phyloP scores from a whole-genome alignment of 176 grass and related monocot genomes.

The Elymus sibiricus region DNA sequence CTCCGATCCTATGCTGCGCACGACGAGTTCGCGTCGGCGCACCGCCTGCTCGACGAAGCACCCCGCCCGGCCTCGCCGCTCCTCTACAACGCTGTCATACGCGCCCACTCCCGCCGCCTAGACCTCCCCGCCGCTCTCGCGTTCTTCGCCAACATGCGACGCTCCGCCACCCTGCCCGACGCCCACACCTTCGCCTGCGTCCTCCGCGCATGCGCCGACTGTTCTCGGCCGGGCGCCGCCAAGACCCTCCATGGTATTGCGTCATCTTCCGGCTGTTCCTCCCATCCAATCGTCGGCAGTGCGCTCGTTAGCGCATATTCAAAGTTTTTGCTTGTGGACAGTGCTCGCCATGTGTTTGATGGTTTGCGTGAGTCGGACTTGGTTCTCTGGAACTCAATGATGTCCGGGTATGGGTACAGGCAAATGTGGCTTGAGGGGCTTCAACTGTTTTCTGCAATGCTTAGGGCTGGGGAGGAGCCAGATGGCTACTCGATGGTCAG shows the following conservation, averaged over 20 bases:
- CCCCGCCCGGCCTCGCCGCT: slow-evolving; percentile 24
- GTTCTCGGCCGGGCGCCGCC: slow-evolving; percentile 4
- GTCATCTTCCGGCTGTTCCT: neutral
- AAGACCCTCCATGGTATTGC: slow-evolving; percentile 29
- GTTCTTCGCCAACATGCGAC: slow-evolving; percentile 44
- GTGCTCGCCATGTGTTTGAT: slow-evolving; percentile 42
- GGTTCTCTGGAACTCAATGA: slow-evolving; percentile 63
- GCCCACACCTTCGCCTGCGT: slow-evolving; percentile 63
- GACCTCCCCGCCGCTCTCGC: slow-evolving; percentile 29
- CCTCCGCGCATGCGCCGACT: slow-evolving; percentile 53
- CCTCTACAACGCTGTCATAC: slow-evolving; percentile 63
- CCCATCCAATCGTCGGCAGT: slow-evolving; percentile 34
- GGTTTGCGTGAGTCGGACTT: slow-evolving; percentile 33
- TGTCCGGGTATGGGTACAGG: slow-evolving; percentile 48
- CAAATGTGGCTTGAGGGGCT: slow-evolving; percentile 52
- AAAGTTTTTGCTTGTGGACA: slow-evolving; percentile 31
- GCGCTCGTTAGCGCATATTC: slow-evolving; percentile 49
- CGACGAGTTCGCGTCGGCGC: slow-evolving; percentile 36
- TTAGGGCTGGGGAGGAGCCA: slow-evolving; percentile 15
- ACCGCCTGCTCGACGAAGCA: slow-evolving; percentile 44
- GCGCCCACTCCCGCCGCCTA: slow-evolving; percentile 41
- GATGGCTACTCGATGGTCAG: slow-evolving; percentile 63
- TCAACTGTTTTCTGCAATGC: slow-evolving; percentile 39
- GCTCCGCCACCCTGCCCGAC: slow-evolving; percentile 32
- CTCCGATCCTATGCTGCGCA: slow-evolving; percentile 47